Conservation (phyloP, 345 rosid species). For the Linum tenue region DNA sequence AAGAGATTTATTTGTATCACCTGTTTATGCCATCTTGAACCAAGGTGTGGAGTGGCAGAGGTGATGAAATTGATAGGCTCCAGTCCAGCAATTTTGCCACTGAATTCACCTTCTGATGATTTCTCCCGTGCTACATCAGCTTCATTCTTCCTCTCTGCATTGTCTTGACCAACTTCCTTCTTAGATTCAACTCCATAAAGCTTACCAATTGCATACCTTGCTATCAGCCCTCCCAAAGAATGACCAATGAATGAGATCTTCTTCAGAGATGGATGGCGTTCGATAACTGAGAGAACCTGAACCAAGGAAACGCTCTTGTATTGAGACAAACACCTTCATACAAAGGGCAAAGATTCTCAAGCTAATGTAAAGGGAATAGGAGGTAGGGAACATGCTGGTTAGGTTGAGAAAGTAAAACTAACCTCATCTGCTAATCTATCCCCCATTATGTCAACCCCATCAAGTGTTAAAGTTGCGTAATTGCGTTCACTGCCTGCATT, state of each 20-base stretch:
- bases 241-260: slow-evolving; percentile 80
- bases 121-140: slow-evolving; percentile 22
- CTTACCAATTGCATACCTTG: slow-evolving; percentile 76
- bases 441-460: slow-evolving; percentile 91
- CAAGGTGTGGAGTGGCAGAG: slow-evolving; percentile 82
- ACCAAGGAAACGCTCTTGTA: slow-evolving; percentile 15
- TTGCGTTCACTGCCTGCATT: slow-evolving; percentile 68
- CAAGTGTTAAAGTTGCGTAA: slow-evolving; percentile 48
- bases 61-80: slow-evolving; percentile 80
- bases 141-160: slow-evolving; percentile 18
- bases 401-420: slow-evolving; percentile 8
- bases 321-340: slow-evolving; percentile 4
- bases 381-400: background rate
- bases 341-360: background rate
- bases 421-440: slow-evolving; percentile 83
- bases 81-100: slow-evolving; percentile 60
- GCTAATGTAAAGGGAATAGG: background rate
- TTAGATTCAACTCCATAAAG: slow-evolving; percentile 40
- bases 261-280: slow-evolving; percentile 36
- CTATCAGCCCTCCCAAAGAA: slow-evolving; percentile 80
- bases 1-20: slow-evolving; percentile 21
- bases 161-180: slow-evolving; percentile 27
- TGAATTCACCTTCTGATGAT: slow-evolving; percentile 22
- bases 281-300: slow-evolving; percentile 60
- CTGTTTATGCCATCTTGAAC: slow-evolving; percentile 84